A percentile compares a stretch with the other conserved stretches of the same genome.
phyloP scores from a whole-genome alignment of 75 land plant species.

The Cupressus sempervirens region DNA sequence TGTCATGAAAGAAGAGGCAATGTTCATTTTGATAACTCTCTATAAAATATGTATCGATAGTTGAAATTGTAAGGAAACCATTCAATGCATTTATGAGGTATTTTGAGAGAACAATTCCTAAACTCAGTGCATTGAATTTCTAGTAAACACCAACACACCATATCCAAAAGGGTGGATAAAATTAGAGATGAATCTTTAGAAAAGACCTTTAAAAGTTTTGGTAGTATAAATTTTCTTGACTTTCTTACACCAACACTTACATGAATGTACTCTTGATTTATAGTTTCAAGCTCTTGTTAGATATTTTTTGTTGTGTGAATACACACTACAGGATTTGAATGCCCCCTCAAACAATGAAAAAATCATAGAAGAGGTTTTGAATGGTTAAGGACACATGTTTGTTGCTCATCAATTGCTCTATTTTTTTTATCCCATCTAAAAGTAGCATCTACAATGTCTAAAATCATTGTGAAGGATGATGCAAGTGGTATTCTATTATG shows the following conservation, averaged over 20 bases:
- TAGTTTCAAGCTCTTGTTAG: conserved; percentile 60
- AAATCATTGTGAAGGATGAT: conserved; percentile 15
- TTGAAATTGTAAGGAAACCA: conserved; percentile 78
- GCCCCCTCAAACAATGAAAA: conserved; percentile 54
- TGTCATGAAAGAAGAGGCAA: neutral
- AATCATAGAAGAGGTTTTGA: conserved; percentile 70
- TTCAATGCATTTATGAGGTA: conserved; percentile 48
- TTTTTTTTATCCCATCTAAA: conserved; percentile 35
- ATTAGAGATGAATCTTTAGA: conserved; percentile 52
- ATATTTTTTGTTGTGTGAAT: conserved; percentile 61
- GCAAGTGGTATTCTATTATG: too few species aligned
- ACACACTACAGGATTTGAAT: conserved; percentile 65
- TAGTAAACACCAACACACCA: conserved; percentile 50
- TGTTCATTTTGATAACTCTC: conserved; percentile 46
- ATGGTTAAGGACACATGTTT: conserved; percentile 43
- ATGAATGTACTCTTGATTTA: conserved; percentile 71
- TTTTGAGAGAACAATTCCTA: conserved; percentile 36
- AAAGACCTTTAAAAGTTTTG: conserved; percentile 56
- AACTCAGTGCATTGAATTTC: conserved; percentile 43
- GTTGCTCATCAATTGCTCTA: conserved; percentile 24
- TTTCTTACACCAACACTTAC: conserved; percentile 50
- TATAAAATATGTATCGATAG: conserved; percentile 65
- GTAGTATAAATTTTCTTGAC: conserved; percentile 50
- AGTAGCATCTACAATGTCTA: conserved; percentile 49
- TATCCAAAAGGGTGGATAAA: conserved; percentile 32